These are phyloP conservation scores for Tolypocladium album DNA, from an alignment of 2,329 filamentous ascomycete species.

Conservation along the genomic window DNA sequence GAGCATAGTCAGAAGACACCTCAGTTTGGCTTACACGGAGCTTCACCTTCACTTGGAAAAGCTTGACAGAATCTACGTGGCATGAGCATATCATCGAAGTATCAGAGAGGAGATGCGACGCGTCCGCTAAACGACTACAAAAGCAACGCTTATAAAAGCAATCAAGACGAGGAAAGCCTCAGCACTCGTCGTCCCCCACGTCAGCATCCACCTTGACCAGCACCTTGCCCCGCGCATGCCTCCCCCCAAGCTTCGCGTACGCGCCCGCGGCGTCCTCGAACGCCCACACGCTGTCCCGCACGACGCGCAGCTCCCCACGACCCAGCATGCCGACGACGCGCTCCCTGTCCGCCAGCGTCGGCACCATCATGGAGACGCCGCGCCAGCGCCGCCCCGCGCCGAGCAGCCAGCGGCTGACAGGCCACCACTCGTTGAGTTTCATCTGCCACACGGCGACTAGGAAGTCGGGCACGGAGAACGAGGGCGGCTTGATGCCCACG, in stretches of 20 bases:
- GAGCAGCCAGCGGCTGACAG: conserved; percentile 21
- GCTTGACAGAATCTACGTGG: too few species aligned
- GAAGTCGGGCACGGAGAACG: conserved; percentile 17
- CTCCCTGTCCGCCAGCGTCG: conserved; percentile 20
- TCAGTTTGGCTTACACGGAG: too few species aligned
- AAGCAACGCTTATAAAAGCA: neutral
- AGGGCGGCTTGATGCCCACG: conserved; percentile 27
- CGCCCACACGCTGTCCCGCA: conserved; percentile 24
- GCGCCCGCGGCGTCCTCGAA: conserved; percentile 26
- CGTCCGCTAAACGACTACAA: neutral
- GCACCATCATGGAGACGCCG: conserved; percentile 22
- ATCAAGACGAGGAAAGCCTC: neutral
- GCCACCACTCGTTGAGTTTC: conserved; percentile 28
- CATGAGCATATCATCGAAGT: too few species aligned
- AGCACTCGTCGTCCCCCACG: conserved; percentile 13
- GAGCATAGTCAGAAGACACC: too few species aligned
- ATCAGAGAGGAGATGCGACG: too few species aligned
- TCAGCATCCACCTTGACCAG: conserved; percentile 20
- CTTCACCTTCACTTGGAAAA: too few species aligned
- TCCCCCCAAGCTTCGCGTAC: conserved; percentile 20
- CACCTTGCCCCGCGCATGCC: conserved; percentile 27
- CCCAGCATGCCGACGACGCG: conserved; percentile 20
- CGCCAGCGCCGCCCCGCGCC: conserved; percentile 25
- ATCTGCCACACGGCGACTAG: conserved; percentile 19
- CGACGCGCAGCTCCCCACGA: conserved; percentile 21